Conservation (phyloP, 2,329 filamentous ascomycete species). For the Neurospora sp. region DNA sequence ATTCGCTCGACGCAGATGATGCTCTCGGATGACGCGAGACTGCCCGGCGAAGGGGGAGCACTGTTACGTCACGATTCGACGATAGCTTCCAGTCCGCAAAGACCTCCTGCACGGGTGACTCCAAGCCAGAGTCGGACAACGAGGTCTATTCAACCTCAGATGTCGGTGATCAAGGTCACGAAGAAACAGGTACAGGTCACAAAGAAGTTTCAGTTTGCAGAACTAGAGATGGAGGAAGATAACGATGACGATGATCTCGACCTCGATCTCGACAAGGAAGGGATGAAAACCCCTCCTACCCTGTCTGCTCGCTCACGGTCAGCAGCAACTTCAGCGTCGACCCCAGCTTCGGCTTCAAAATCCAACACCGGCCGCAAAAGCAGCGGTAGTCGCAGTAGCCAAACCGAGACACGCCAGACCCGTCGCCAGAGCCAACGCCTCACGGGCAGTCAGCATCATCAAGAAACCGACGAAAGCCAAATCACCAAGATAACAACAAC, state of each 20-base stretch:
- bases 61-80: not conserved
- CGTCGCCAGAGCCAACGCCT: not conserved
- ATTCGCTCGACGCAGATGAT: constrained; percentile 19
- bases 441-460: not conserved
- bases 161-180: not conserved
- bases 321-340: not conserved
- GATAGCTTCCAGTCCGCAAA: not conserved
- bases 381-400: not conserved
- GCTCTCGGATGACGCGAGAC: not conserved
- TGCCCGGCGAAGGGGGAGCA: not conserved
- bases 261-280: not conserved
- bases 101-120: not conserved
- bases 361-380: not conserved
- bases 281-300: not conserved
- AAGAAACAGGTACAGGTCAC: not conserved
- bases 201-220: not conserved
- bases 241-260: not conserved
- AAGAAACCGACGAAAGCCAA: not conserved
- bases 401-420: not conserved
- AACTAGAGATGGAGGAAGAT: not conserved
- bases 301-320: not conserved
- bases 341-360: constrained; percentile 12
- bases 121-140: not conserved
- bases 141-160: not conserved
- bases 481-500: not conserved